These are phyloP conservation scores for Talaromyces adpressus DNA, from an alignment of 495 filamentous ascomycete genomes.

Conservation along the genomic window DNA sequence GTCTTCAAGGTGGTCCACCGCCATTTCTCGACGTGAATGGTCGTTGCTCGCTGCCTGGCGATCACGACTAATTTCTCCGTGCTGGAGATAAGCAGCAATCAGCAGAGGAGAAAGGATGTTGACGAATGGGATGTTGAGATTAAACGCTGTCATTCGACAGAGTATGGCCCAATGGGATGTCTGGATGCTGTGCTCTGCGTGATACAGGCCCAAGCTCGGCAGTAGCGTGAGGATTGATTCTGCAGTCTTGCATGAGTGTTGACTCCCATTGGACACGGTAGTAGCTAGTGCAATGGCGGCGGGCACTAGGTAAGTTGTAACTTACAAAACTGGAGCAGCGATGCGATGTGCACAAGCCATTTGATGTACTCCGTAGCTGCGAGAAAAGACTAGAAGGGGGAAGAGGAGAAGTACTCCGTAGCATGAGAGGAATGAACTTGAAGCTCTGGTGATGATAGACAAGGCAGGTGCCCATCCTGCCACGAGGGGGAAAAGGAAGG, in stretches of 20 bases:
- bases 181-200: not conserved
- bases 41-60: not conserved
- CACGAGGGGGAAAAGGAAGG: not conserved
- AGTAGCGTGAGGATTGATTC: conserved; percentile 7
- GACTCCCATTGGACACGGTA: not conserved
- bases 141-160: not conserved
- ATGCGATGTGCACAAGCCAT: not conserved
- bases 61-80: conserved; percentile 3
- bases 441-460: not conserved
- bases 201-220: conserved; percentile 6
- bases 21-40: conserved; percentile 1
- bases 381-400: too few species aligned
- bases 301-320: not conserved
- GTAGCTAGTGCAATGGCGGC: not conserved
- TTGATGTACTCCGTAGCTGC: too few species aligned
- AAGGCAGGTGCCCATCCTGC: not conserved
- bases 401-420: too few species aligned
- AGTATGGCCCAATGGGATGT: conserved; percentile 1
- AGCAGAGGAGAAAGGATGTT: not conserved
- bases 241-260: not conserved
- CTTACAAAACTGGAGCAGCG: not conserved
- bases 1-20: not conserved
- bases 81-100: not conserved
- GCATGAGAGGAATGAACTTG: too few species aligned
- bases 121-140: not conserved